These are phyloP conservation scores for Candida saitoana DNA, from an alignment of 805 yeast genomes.

Conservation along the genomic window DNA sequence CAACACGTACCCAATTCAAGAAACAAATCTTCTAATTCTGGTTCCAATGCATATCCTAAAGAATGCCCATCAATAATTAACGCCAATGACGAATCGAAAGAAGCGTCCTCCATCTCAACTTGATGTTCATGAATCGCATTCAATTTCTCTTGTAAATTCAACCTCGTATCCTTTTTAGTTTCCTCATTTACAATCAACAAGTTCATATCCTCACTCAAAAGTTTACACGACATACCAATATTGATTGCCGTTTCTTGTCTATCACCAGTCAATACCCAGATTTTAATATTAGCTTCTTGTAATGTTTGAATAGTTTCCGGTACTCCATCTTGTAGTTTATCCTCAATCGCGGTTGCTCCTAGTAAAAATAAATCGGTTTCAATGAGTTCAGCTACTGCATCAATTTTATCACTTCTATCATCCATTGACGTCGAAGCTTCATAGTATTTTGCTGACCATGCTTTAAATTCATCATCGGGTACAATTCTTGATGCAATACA, in stretches of 20 bases:
- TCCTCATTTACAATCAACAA: constrained; percentile 85
- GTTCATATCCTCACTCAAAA: constrained; percentile 94
- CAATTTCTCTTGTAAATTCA: constrained; percentile 70
- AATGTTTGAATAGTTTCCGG: constrained; percentile 95
- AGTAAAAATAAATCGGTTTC: constrained; percentile 74
- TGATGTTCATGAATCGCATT: constrained; percentile 68
- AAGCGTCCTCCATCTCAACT: constrained; percentile 58
- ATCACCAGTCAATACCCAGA: constrained; percentile 98
- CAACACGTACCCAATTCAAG: constrained; percentile 80
- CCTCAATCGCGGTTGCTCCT: constrained; percentile 99
- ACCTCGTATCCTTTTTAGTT: constrained; percentile 66
- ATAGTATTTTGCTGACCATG: constrained; percentile 65
- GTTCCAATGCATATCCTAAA: constrained; percentile 77
- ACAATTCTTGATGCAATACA: constrained; percentile 86
- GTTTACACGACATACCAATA: constrained; percentile 96
- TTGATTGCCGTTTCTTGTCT: constrained; percentile 98
- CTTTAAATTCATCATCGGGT: constrained; percentile 68
- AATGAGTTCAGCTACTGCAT: constrained; percentile 83
- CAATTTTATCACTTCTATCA: constrained; percentile 70
- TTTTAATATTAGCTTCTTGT: constrained; percentile 94
- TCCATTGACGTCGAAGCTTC: constrained; percentile 80
- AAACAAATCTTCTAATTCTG: constrained; percentile 71
- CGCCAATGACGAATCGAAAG: constrained; percentile 66
- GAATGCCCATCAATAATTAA: constrained; percentile 93
- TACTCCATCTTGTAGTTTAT: constrained; percentile 95